A percentile compares a stretch with the other conserved stretches of the same genome.
Conservation (phyloP, 768 basidiomycete genomes). For the Ramaria rubella region DNA sequence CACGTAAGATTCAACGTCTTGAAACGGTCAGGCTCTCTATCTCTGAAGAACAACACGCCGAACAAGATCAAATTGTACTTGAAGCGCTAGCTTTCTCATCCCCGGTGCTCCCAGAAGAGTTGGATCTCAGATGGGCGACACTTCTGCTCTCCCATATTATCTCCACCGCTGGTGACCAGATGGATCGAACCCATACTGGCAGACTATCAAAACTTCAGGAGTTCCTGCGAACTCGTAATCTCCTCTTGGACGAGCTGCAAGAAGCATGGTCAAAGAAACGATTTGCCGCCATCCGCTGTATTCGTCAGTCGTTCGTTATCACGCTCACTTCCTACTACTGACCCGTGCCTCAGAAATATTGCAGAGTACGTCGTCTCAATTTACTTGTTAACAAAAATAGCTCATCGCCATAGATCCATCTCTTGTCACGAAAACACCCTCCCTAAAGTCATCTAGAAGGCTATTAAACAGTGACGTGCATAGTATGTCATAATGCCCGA, state of each 20-base stretch:
- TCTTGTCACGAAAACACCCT: not conserved
- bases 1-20: too few species aligned
- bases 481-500: not conserved
- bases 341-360: not conserved
- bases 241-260: not conserved
- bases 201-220: too few species aligned
- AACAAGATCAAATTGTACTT: too few species aligned
- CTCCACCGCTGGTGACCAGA: too few species aligned
- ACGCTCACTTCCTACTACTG: not conserved
- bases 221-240: not conserved
- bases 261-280: not conserved
- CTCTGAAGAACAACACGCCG: too few species aligned
- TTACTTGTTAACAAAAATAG: not conserved
- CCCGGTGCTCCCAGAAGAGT: too few species aligned
- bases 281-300: not conserved
- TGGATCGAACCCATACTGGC: too few species aligned
- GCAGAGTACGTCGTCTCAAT: not conserved
- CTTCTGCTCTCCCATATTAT: too few species aligned
- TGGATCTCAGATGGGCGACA: too few species aligned
- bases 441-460: not conserved
- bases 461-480: not conserved
- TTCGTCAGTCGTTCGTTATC: not conserved
- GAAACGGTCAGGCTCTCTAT: too few species aligned
- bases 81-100: too few species aligned
- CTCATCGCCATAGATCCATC: too few species aligned